A percentile compares a stretch with the other conserved stretches of the same genome.
phyloP scores from a whole-genome alignment of 2,329 filamentous ascomycete genomes.

The Colletotrichum viniferum region DNA sequence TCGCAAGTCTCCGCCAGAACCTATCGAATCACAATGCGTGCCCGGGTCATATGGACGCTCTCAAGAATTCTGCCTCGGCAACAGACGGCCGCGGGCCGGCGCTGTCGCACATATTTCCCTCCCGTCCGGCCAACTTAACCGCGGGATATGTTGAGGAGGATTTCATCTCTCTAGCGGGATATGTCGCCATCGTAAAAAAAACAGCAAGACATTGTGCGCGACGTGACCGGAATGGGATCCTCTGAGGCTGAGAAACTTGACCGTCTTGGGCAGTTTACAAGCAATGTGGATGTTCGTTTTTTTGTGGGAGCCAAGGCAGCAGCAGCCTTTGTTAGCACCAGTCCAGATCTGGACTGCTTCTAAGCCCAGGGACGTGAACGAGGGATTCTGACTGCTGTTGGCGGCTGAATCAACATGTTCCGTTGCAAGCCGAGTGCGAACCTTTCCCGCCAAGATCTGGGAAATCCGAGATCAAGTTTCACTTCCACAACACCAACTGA shows the following conservation, averaged over 20 bases:
- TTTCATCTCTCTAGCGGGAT: not conserved
- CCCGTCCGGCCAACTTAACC: not conserved
- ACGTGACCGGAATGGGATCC: not conserved
- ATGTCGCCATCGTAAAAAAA: not conserved
- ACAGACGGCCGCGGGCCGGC: not conserved
- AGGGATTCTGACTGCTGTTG: not conserved
- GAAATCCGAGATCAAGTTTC: not conserved
- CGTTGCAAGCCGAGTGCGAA: not conserved
- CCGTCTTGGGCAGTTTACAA: not conserved
- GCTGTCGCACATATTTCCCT: not conserved
- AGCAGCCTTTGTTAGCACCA: not conserved
- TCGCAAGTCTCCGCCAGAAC: not conserved
- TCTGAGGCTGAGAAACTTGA: not conserved
- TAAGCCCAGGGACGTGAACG: not conserved
- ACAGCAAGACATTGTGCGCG: not conserved
- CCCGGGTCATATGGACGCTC: not conserved
- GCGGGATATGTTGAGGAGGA: not conserved
- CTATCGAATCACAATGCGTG: not conserved
- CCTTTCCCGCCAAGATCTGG: not conserved
- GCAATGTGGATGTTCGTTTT: not conserved
- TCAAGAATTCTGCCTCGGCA: not conserved
- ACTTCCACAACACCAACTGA: not conserved
- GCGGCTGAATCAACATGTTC: not conserved
- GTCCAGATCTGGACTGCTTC: not conserved
- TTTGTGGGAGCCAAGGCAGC: not conserved